Evolutionary conservation across 202 grass and related monocot species (phyloP), one percentile per base, ranked within the genome.

Genomic region (Zoysia matrella): DNA sequence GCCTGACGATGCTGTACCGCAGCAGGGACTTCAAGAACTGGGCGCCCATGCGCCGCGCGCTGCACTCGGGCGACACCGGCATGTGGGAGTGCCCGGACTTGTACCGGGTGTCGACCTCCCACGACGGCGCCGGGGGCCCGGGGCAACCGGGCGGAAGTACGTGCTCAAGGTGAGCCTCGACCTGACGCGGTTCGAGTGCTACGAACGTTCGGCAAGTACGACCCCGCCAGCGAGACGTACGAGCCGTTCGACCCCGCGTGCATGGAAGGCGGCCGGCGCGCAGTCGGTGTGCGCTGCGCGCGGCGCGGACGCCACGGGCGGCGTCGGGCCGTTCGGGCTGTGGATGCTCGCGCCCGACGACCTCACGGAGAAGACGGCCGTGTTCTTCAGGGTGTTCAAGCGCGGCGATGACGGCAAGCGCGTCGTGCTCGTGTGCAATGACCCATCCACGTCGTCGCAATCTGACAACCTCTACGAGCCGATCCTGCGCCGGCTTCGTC

Each of bases 41-140:
- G 95, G 65, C 54, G 5, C 93, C 75, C 0, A 81, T 79, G 2
- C 54, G 13, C 2, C 86, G 79, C 48, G 36, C 86, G 5, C 83
- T 94, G 77, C 90, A 94, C 84, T 72, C 84, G 51, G 80, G 62
- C 41, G 71, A 79, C 62, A 89, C 94, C 6, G 91, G 94, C 50
- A 93, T 97, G 94, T 97, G 88, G 88, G 94, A 97, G 68, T 97
- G 94, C 82, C 91, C 91, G 0, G 94, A 97, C 65, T 97, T 97
- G 80, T 97, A 58, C 72, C 91, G 22, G 22, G 22, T 30, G 22
- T 30, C 91, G 8, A 88, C 94, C 4, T 55, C 15, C 54, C 30
- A 8, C 30, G 10, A 43, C 3, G 74, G 18, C 54, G 47, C 50
- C 56, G 53, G 4, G 22, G 22, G 22, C 22, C 22, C 22, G 22